These are phyloP conservation scores for Cajanus cajan DNA, from an alignment of 306 rosid genomes.

Conservation along the genomic window DNA sequence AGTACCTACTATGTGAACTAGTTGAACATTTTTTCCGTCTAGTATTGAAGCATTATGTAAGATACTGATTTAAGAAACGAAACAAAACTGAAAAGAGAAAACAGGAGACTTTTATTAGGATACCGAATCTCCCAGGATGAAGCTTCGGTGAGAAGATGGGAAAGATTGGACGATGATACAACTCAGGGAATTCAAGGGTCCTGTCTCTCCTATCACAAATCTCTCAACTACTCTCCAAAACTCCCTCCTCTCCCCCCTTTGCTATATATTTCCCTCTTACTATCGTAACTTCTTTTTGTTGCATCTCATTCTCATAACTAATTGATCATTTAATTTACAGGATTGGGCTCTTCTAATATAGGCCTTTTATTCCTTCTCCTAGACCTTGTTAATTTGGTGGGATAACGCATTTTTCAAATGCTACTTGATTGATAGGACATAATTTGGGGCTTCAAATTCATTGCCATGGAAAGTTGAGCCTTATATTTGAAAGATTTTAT, in stretches of 20 bases:
- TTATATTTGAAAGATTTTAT: background rate
- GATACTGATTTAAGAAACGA: background rate
- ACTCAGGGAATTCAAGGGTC: background rate
- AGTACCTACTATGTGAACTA: background rate
- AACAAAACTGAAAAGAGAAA: background rate
- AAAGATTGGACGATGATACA: too few species aligned
- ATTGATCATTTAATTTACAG: background rate
- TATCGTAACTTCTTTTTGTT: background rate
- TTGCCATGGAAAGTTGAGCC: background rate
- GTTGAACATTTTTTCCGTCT: background rate
- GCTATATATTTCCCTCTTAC: background rate
- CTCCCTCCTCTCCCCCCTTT: too few species aligned
- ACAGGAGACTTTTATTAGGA: background rate
- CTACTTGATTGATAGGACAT: constrained; percentile 5
- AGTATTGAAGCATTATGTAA: background rate
- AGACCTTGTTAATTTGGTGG: too few species aligned
- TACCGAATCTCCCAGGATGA: too few species aligned
- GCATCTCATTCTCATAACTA: background rate
- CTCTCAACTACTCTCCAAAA: background rate
- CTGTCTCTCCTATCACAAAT: background rate
- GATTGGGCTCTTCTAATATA: background rate
- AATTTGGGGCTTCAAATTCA: constrained; percentile 1
- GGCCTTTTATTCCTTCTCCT: background rate
- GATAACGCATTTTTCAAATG: background rate
- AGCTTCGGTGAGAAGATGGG: too few species aligned